Conservation (phyloP, 1,139 yeast genomes). For the Zhuliangozyma blackwelliae region DNA sequence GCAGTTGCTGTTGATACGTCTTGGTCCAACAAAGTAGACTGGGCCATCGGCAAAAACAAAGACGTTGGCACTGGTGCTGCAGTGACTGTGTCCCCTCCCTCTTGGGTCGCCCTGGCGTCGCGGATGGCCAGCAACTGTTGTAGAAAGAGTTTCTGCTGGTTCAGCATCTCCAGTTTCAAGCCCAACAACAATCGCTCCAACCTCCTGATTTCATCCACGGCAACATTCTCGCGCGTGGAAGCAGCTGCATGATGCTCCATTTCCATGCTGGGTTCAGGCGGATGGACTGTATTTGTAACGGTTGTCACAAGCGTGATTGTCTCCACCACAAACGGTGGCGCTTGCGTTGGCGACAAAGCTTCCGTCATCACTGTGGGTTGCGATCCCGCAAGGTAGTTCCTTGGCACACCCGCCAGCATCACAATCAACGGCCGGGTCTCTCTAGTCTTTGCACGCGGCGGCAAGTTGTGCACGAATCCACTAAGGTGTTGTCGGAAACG, state of each 20-base stretch:
- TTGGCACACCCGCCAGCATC: conserved; percentile 10
- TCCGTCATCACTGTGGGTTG: too few relatives aligned
- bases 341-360: too few relatives aligned
- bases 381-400: conserved; percentile 2
- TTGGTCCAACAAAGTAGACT: too few relatives aligned
- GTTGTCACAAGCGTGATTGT: too few relatives aligned
- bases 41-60: too few relatives aligned
- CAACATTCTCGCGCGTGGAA: not conserved
- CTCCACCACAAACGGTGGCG: too few relatives aligned
- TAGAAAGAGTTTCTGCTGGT: conserved; percentile 7
- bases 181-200: conserved; percentile 7
- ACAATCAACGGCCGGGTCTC: conserved; percentile 8
- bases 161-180: conserved; percentile 7
- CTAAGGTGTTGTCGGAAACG: conserved; percentile 6
- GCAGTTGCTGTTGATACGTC: too few relatives aligned
- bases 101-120: too few relatives aligned
- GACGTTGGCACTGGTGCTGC: too few relatives aligned
- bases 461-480: conserved; percentile 5
- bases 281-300: too few relatives aligned
- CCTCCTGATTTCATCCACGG: conserved; percentile 8
- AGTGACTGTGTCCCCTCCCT: too few relatives aligned
- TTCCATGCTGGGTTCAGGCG: too few relatives aligned
- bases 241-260: not conserved
- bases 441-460: conserved; percentile 1
- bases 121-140: conserved; percentile 3